These are phyloP conservation scores for Colletotrichum truncatum DNA, from an alignment of 2,329 filamentous ascomycete genomes.

Conservation along the genomic window DNA sequence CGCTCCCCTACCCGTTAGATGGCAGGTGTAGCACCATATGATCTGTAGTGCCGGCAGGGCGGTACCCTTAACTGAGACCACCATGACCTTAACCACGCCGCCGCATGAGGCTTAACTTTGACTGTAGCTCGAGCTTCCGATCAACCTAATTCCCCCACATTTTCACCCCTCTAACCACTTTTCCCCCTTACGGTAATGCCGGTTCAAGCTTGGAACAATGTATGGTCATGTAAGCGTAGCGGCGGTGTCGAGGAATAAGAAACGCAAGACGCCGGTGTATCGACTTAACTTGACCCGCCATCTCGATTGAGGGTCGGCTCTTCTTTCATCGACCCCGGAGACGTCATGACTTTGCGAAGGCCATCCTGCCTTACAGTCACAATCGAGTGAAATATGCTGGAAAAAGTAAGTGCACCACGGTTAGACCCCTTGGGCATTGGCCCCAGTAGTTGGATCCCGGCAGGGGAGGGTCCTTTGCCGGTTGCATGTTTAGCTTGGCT, in stretches of 20 bases:
- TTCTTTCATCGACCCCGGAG: background rate
- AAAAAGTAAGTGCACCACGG: background rate
- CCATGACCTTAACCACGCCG: slow-evolving; percentile 1
- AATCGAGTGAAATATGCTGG: background rate
- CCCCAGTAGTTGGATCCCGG: background rate
- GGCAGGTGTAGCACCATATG: background rate
- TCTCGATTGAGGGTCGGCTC: slow-evolving; percentile 14
- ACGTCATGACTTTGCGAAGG: slow-evolving; percentile 28
- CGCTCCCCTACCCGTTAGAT: background rate
- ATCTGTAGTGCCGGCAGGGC: background rate
- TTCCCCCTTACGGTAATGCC: background rate
- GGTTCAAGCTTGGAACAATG: background rate
- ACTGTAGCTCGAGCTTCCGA: background rate
- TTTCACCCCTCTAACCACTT: background rate
- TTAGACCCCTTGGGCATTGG: background rate
- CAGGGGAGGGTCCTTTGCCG: background rate
- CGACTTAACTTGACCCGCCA: background rate
- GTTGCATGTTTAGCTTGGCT: background rate
- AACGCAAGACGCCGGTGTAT: slow-evolving; percentile 11
- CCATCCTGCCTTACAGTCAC: background rate
- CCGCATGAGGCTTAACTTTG: too few relatives aligned
- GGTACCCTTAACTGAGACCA: slow-evolving; percentile 12
- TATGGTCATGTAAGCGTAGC: too few relatives aligned
- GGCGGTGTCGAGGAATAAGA: slow-evolving; percentile 9
- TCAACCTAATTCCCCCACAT: background rate